Conservation (phyloP, 768 basidiomycete species). For the Pulveroboletus ravenelii region DNA sequence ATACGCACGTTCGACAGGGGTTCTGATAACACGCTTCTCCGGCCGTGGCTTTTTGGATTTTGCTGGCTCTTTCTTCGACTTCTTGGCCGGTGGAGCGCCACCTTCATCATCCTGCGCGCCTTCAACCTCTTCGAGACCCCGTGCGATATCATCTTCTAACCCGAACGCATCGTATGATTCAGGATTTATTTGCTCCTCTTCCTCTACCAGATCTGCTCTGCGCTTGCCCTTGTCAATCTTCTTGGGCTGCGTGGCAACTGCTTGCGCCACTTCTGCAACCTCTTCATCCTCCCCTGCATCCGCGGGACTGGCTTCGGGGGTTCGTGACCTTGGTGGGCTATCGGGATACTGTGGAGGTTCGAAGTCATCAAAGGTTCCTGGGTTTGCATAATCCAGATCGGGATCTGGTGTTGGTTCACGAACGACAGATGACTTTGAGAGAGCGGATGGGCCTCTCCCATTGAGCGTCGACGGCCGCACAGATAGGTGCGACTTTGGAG, state of each 20-base stretch:
- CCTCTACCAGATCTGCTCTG: constrained; percentile 26
- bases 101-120: constrained; percentile 50
- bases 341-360: constrained; percentile 20
- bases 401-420: constrained; percentile 21
- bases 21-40: constrained; percentile 16
- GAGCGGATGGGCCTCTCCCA: constrained; percentile 33
- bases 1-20: constrained; percentile 24
- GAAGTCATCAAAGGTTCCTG: constrained; percentile 26
- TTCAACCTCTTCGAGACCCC: constrained; percentile 41
- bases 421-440: constrained; percentile 26
- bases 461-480: constrained; percentile 31
- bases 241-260: constrained; percentile 21
- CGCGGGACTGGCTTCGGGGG: constrained; percentile 47
- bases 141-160: constrained; percentile 41
- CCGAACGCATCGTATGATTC: constrained; percentile 22
- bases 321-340: constrained; percentile 38
- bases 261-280: constrained; percentile 30
- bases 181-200: constrained; percentile 3
- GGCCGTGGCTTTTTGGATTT: constrained; percentile 25
- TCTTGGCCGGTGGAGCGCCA: constrained; percentile 26
- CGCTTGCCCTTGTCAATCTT: constrained; percentile 39
- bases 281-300: constrained; percentile 29
- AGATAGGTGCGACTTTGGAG: constrained; percentile 40
- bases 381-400: constrained; percentile 21
- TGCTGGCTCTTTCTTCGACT: constrained; percentile 25